Base-by-base conservation (phyloP, 495 filamentous ascomycete species). In the Astrothelium subdiscretum region DNA sequence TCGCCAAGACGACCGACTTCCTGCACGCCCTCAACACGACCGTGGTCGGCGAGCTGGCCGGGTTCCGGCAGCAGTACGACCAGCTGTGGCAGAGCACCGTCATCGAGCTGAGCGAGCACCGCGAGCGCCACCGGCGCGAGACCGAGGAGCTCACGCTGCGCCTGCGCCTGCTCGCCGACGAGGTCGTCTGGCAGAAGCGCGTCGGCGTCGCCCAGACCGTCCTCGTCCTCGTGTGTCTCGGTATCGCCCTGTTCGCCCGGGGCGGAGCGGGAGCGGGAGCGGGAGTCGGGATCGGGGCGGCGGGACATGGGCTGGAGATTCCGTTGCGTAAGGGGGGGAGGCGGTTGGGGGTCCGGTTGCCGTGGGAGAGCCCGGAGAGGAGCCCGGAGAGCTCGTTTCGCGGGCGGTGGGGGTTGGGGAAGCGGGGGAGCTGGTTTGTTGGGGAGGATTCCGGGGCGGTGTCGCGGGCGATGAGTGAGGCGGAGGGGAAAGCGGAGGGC, bases 61-160 rank as follows among this genome's bases (percentile, higher is more conserved):
- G 83, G 59, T 90, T 94, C 64, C 77, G 88, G 64, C 80, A 84
- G 51, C 89, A 95, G 67, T 97, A 98, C 74, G 95, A 98, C 68
- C 89, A 96, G 67, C 86, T 97, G 26, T 96, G 94, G 91, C 92
- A 95, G 69, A 88, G 85, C 22, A 96, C 95, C 32, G 88, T 96
- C 18, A 84, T 96, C 63, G 92, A 94, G 44, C 87, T 97, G 35
- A 90, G 95, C 72, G 84, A 83, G 31, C 91, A 96, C 70, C 84
- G 90, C 31, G 83, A 91, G 63, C 87, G 90, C 67, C 86, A 87
- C 29, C 81, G 89, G 67, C 79, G 83, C 38, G 94, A 98, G 71
- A 84, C 95, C 54, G 77, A 87, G 51, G 90, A 90, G 18, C 77
- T 97, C n/a, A 87, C 81, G 65, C 71, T 82, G n/a, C 85, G 92